These are phyloP conservation scores for Aureobasidium namibiae DNA, from an alignment of 2,329 filamentous ascomycete species.

Conservation along the genomic window DNA sequence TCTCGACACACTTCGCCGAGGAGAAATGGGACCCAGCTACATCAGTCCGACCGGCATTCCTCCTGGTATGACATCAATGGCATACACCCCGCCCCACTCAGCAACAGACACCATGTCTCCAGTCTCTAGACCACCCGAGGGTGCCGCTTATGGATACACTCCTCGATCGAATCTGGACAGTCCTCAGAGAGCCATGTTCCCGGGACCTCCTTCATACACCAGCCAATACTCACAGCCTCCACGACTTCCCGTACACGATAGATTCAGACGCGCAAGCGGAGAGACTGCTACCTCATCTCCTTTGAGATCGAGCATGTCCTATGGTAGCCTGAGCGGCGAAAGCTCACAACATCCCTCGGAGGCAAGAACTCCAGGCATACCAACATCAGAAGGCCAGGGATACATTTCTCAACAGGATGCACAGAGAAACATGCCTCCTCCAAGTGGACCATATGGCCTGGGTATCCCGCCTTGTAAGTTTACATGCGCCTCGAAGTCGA, in stretches of 20 bases:
- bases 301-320: constrained; percentile 39
- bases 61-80: constrained; percentile 58
- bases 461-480: constrained; percentile 26
- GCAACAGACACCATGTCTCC: constrained; percentile 40
- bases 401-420: constrained; percentile 9
- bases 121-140: constrained; percentile 32
- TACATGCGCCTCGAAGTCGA: neutral
- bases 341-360: constrained; percentile 2
- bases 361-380: neutral
- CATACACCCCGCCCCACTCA: constrained; percentile 50
- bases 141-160: constrained; percentile 31
- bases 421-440: constrained; percentile 16
- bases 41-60: constrained; percentile 52
- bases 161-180: constrained; percentile 16
- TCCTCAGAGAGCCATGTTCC: constrained; percentile 14
- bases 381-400: neutral
- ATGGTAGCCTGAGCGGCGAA: constrained; percentile 21
- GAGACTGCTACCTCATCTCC: constrained; percentile 36
- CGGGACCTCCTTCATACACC: constrained; percentile 5
- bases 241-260: constrained; percentile 37
- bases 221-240: constrained; percentile 29
- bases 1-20: constrained; percentile 58
- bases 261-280: constrained; percentile 31
- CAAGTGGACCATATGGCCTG: constrained; percentile 21
- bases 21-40: constrained; percentile 59